Base-by-base conservation (phyloP, 306 rosid species). In the Pyrus bretschneideri region DNA sequence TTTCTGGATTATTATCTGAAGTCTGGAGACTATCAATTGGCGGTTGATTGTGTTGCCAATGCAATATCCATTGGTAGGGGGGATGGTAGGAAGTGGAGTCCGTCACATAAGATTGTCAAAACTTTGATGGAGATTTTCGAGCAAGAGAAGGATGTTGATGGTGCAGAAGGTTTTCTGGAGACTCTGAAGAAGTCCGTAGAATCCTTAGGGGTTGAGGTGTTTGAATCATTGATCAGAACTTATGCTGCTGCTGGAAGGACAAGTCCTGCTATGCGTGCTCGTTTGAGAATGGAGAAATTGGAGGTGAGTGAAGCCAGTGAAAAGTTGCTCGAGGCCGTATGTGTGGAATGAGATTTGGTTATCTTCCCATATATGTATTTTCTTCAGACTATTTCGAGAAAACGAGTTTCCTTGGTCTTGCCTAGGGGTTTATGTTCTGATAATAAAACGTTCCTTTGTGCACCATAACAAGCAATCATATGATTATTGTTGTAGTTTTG, bases 211-310 rank as follows among this genome's bases (percentile, higher is more conserved):
- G 68, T 70, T 2, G 88, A 88, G 68, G 93, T 90, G 71, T 88
- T 95, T 80, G 97, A 95, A 73, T 83, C 92, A 71, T 76, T 95
- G 76, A 89, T 92, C 73, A 92, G 96, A 88, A 90, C 93, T 54
- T 90, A 95, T 3, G 84, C 87, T 9, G 89, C 90, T 61, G 89
- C 99, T 17, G 97, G 96, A 70, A 90, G 82, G 85, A 89, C 79
- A 35, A 90, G 83, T 72, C 76, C 86, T 19, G 71, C 83, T 8
- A 78, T 92, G 84, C 89, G 58, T 3, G 91, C 85, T 5, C 75
- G 92, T 63, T 76, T 95, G 85, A 90, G 88, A 86, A 95, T 95
- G 99, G 99, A 92, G 82, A 87, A 89, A 19, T 91, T 89, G 80
- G 86, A 81, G n/a, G 86, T 92, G 80, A 83, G 78, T 31, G 92